Evolutionary conservation across 768 basidiomycete species (phyloP), one percentile per base, ranked within the genome.

Genomic region (Gelatoporia subvermispora): DNA sequence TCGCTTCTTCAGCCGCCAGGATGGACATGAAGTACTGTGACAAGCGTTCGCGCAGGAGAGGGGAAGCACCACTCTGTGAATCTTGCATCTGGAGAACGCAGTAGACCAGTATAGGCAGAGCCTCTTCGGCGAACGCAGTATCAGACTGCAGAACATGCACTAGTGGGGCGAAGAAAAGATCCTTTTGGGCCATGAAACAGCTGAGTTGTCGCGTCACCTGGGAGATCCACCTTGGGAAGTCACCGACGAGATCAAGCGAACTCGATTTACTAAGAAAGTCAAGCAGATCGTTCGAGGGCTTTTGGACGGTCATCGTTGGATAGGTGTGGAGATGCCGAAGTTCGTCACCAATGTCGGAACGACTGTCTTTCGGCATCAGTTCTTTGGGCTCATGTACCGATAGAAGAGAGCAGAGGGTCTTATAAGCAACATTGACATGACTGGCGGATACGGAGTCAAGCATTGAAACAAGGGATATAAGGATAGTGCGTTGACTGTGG

Each of bases 31-130:
- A 82, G 59, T 86, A 88, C 2, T 47, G 47, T 49, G 72, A 63
- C 68, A 90, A 45, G 56, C 59, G 18, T 60, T 39, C 31, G 43
- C 58, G 55, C 62, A 65, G 60, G 45, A 62, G 54, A 1, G 43
- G n/a, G 58, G 31, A 48, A 43, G 17, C 57, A 55, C 54, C 58
- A n/a, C 55, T 46, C 11, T 57, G 49, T 13, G 48, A 57, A 38
- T 45, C 48, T 34, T 65, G 62, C 23, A 41, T 50, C 44, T 68
- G 70, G 9, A 98, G 73, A 3, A 86, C 52, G 1, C 76, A 75
- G 56, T 92, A 84, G 15, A 94, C 80, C 25, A 96, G 71, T 23
- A 88, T 67, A 0, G 94, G 91, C 5, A 95, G 69, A 15, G 86
- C 65, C 46, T 81, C 69, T 50, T 81, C 76, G 0, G 89, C 82